These are phyloP conservation scores for Forsythia viridissima DNA, from an alignment of 257 asterid species.

Conservation along the genomic window DNA sequence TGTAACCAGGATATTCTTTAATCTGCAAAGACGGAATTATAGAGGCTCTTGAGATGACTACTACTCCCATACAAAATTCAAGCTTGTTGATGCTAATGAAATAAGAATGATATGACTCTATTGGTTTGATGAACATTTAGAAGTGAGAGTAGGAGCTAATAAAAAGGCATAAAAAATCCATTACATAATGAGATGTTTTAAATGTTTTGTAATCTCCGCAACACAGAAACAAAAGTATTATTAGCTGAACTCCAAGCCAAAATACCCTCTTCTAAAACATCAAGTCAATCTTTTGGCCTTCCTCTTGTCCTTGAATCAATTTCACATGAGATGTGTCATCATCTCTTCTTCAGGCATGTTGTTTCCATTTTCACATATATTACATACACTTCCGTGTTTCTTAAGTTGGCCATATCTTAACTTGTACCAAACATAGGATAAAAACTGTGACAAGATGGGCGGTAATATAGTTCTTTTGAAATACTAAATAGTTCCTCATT, in stretches of 20 bases:
- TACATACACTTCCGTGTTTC: not conserved
- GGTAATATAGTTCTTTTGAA: not conserved
- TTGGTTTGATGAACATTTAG: conserved; percentile 3
- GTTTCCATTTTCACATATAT: not conserved
- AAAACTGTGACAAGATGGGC: conserved; percentile 3
- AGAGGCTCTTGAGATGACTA: conserved; percentile 22
- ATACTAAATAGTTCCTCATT: not conserved
- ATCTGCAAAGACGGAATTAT: conserved; percentile 55
- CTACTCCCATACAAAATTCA: conserved; percentile 14
- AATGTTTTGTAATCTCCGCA: not conserved
- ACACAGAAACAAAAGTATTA: not conserved
- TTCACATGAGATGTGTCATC: not conserved
- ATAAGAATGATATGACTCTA: not conserved
- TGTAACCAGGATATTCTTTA: conserved; percentile 69
- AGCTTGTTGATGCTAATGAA: not conserved
- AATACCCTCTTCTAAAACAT: not conserved
- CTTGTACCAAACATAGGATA: not conserved
- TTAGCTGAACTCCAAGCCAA: not conserved
- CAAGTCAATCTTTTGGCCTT: not conserved
- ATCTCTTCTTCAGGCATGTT: not conserved
- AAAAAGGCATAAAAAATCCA: not conserved
- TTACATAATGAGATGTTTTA: not conserved
- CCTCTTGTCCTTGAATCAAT: not conserved
- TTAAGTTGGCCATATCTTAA: not conserved
- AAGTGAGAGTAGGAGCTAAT: not conserved